Base-by-base conservation (phyloP, 108 stramenopile genomes). In the Stephanodiscus minutulus region DNA sequence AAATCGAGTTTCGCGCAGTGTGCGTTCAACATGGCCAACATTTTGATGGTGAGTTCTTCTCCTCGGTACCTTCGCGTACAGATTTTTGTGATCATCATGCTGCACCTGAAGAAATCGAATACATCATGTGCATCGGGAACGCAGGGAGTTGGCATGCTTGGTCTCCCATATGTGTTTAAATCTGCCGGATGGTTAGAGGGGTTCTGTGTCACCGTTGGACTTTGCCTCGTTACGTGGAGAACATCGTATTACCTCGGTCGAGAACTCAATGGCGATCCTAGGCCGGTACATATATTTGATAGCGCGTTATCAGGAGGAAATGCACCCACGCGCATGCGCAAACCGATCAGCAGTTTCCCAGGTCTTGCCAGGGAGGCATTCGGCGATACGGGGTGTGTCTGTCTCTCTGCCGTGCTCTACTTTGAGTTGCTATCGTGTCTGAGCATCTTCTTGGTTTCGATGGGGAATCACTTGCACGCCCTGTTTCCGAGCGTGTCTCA, bases 381-480 rank as follows among this genome's bases (percentile, higher is more conserved):
- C 81, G 91, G 88, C 47, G 65, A 85, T 47, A 41, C 28, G 37
- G 91, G 86, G 36, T 70, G 82, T 41, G 43, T 92, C 20, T 18
- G 86, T 53, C 73, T 92, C 25, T 86, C 86, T 4, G 41, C 74
- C 22, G 80, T 90, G 22, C 50, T 92, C 13, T 92, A 92, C 76
- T 92, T 92, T 66, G 91, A 92, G 74, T 77, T 92, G 24, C 90
- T 92, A 66, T 90, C 88, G 27, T 90, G 91, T 70, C 57, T 92
- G 25, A 70, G 85, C 46, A 92, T 92, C 54, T 92, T 92, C 61
- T 82, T 92, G 22, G 87, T 89, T 8, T 85, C 86, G n/a, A 64
- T 89, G 48, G 88, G 85, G 12, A 87, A 90, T 72, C 91, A 92
- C 68, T 57, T 92, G 39, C 75, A 84, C 58, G 76, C 70, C 0